A percentile compares a stretch with the other conserved stretches of the same genome.
phyloP scores from a whole-genome alignment of 176 grass and related monocot species.

The Rhynchospora breviuscula region DNA sequence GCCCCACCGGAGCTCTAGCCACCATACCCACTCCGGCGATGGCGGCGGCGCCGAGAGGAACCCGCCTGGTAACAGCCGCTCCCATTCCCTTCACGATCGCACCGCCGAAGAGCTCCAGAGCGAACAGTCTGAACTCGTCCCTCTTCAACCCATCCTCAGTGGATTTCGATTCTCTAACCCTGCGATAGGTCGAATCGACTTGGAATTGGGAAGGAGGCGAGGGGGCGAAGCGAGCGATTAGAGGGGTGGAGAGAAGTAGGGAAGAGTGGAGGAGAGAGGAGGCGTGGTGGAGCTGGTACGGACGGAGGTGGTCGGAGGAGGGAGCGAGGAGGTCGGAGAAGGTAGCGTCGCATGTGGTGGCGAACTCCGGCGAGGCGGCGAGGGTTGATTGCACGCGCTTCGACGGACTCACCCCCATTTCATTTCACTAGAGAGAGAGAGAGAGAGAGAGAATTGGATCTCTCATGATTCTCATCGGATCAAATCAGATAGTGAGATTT shows the following conservation, averaged over 20 bases:
- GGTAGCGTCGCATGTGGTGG: constrained; percentile 42
- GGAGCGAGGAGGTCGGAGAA: constrained; percentile 43
- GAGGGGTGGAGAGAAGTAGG: constrained; percentile 27
- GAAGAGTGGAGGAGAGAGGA: constrained; percentile 36
- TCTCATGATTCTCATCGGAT: neutral
- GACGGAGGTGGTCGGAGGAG: constrained; percentile 43
- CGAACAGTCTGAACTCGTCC: constrained; percentile 37
- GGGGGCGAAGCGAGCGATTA: constrained; percentile 46
- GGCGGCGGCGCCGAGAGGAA: constrained; percentile 43
- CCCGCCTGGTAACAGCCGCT: constrained; percentile 29
- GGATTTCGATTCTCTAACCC: neutral
- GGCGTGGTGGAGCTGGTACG: constrained; percentile 57
- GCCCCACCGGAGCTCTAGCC: constrained; percentile 20
- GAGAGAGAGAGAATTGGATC: neutral
- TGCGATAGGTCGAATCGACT: constrained; percentile 41
- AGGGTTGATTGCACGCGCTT: constrained; percentile 56
- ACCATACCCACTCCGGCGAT: constrained; percentile 42
- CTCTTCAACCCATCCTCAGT: constrained; percentile 11
- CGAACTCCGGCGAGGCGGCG: constrained; percentile 43
- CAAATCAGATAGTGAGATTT: neutral
- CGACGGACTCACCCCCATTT: constrained; percentile 63
- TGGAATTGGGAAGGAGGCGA: constrained; percentile 29
- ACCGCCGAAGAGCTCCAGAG: constrained; percentile 49
- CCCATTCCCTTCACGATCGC: constrained; percentile 41
- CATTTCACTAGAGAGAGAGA: neutral